Evolutionary conservation across 23 red algal species (phyloP).

Genomic region (Cyanidiococcus yangmingshanensis): DNA sequence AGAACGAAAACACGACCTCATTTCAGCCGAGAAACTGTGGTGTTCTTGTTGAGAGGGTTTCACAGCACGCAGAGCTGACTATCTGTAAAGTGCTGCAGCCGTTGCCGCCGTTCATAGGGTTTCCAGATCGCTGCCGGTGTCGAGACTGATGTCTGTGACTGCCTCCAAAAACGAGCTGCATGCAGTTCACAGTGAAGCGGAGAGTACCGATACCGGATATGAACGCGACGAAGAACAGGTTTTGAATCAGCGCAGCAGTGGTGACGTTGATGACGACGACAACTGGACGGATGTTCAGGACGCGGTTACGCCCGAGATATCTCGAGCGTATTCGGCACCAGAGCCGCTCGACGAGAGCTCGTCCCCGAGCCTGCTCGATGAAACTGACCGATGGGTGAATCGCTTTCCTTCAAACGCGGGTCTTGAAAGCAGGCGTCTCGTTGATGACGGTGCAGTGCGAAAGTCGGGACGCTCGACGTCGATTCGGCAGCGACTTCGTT

Average conservation of each 20-base stretch:
- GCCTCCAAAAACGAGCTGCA: no score
- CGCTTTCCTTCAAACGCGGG: background rate
- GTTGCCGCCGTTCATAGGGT: no score
- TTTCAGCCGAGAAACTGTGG: no score
- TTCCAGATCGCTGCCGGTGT: no score
- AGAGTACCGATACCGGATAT: background rate
- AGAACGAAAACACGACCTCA: no score
- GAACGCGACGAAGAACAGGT: background rate
- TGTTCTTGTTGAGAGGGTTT: no score
- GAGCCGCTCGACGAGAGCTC: background rate
- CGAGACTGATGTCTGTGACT: no score
- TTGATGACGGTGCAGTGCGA: background rate
- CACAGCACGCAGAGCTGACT: no score
- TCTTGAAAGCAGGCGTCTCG: background rate
- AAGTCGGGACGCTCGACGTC: slow-evolving; percentile 7
- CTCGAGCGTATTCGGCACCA: background rate
- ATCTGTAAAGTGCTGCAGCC: no score
- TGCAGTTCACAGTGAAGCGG: background rate
- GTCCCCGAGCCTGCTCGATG: background rate
- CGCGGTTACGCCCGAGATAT: background rate
- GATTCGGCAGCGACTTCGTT: background rate
- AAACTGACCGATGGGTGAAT: background rate
- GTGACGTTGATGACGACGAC: slow-evolving; percentile 7
- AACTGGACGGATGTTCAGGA: background rate
- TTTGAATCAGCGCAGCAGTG: background rate